Conservation (phyloP, 305 asterid species). For the Euphrasia arctica region DNA sequence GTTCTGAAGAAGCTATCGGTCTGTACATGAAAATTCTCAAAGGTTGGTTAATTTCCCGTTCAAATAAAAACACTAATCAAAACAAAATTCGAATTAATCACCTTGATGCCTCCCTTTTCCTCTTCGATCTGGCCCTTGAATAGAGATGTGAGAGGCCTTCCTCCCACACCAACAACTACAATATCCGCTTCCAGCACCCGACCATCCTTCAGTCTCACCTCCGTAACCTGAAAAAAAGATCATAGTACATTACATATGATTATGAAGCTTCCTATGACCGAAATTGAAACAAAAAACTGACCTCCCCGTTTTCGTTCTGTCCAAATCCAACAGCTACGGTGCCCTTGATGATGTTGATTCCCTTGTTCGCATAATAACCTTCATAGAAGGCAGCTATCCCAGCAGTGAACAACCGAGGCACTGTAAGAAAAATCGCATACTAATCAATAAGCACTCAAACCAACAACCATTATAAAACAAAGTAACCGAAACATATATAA, state of each 20-base stretch:
- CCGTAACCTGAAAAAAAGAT: constrained; percentile 57
- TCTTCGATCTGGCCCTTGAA: constrained; percentile 87
- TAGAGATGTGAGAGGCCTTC: constrained; percentile 58
- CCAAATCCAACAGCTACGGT: constrained; percentile 93
- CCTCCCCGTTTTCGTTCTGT: constrained; percentile 66
- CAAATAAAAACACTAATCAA: no score
- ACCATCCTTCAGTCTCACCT: constrained; percentile 88
- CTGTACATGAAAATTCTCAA: constrained; percentile 41
- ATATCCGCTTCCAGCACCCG: constrained; percentile 88
- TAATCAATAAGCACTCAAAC: constrained; percentile 17
- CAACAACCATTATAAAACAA: not conserved
- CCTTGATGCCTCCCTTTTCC: constrained; percentile 96
- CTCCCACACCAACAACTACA: constrained; percentile 97
- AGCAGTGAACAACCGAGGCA: constrained; percentile 92
- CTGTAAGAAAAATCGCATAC: constrained; percentile 35
- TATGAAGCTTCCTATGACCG: not conserved
- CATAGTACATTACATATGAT: constrained; percentile 11
- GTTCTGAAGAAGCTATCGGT: constrained; percentile 87
- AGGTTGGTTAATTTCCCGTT: not conserved
- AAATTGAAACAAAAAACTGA: constrained; percentile 25
- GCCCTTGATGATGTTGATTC: constrained; percentile 82
- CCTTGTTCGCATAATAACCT: constrained; percentile 75
- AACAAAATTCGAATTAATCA: constrained; percentile 8
- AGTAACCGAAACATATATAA: not conserved
- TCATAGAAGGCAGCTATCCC: constrained; percentile 87